Percentiles rank a stretch among this genome's conserved stretches.
phyloP scores from a whole-genome alignment of 305 asterid species.

The Petunia hybrid region DNA sequence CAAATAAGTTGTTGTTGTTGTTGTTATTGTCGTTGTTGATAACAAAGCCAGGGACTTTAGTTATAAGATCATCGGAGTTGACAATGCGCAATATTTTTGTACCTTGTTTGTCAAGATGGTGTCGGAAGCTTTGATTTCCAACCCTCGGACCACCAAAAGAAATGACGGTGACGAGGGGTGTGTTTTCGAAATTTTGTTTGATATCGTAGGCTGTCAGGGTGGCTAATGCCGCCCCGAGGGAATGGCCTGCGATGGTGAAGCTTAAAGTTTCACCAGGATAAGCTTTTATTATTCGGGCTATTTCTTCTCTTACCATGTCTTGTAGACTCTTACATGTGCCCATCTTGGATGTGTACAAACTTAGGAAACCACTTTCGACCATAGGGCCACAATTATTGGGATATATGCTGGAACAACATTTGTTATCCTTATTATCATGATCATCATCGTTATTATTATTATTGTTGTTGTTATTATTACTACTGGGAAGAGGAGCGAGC shows the following conservation, averaged over 20 bases:
- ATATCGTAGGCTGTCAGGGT: slow-evolving; percentile 85
- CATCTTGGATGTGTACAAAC: slow-evolving; percentile 69
- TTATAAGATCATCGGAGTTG: slow-evolving; percentile 79
- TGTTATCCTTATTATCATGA: not conserved
- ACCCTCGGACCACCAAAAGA: slow-evolving; percentile 94
- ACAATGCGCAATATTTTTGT: slow-evolving; percentile 78
- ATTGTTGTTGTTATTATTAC: too few relatives aligned
- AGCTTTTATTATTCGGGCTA: slow-evolving; percentile 45
- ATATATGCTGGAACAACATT: slow-evolving; percentile 45
- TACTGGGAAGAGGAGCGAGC: slow-evolving; percentile 48
- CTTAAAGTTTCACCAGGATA: slow-evolving; percentile 81
- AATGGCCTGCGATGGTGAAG: slow-evolving; percentile 92
- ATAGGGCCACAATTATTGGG: slow-evolving; percentile 45
- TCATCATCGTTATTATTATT: not conserved
- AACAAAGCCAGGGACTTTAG: slow-evolving; percentile 87
- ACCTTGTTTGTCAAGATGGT: slow-evolving; percentile 65
- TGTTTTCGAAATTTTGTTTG: slow-evolving; percentile 53
- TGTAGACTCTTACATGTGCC: slow-evolving; percentile 50
- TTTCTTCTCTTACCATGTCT: slow-evolving; percentile 57
- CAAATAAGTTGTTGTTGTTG: slow-evolving; percentile 6
- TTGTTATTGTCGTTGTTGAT: slow-evolving; percentile 43
- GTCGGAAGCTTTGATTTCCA: slow-evolving; percentile 69
- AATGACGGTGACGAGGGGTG: slow-evolving; percentile 80
- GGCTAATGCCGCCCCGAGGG: slow-evolving; percentile 93
- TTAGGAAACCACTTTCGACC: slow-evolving; percentile 87